Evolutionary conservation across 148 eudicot genomes (phyloP).

Genomic region (Chenopodium album): DNA sequence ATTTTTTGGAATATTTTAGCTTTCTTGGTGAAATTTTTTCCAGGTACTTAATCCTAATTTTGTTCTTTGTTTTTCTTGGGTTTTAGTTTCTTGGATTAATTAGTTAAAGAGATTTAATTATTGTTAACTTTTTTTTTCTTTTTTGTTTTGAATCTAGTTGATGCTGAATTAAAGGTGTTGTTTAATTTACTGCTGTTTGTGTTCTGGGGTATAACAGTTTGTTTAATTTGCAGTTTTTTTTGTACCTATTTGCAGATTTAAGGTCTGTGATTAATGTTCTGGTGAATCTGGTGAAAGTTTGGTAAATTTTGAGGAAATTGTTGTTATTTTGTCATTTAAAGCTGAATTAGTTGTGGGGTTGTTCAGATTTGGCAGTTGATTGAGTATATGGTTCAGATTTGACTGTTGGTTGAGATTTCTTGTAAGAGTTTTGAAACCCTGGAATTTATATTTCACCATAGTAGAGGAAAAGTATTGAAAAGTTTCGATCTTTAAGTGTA

Average conservation of each 20-base stretch:
- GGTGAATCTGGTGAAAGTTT: constrained; percentile 19
- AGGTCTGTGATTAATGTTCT: constrained; percentile 7
- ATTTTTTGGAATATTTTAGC: constrained; percentile 14
- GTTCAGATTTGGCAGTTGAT: constrained; percentile 9
- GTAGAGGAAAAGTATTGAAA: background rate
- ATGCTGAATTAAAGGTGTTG: constrained; percentile 5
- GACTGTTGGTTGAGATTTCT: constrained; percentile 10
- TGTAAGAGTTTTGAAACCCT: background rate
- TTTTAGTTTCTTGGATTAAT: background rate
- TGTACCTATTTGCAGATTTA: constrained; percentile 28
- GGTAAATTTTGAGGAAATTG: constrained; percentile 6
- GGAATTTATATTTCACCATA: background rate
- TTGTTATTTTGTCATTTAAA: background rate
- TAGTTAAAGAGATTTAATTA: constrained; percentile 4
- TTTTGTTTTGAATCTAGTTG: constrained; percentile 21
- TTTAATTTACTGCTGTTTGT: background rate
- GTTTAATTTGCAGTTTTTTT: background rate
- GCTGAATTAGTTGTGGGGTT: constrained; percentile 4
- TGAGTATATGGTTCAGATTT: background rate
- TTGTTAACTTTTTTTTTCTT: background rate
- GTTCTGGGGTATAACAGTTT: background rate
- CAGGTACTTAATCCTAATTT: constrained; percentile 11
- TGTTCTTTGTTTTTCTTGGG: background rate
- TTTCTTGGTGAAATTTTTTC: background rate
- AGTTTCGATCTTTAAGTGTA: constrained; percentile 13